Conservation (phyloP, 1,139 yeast species). For the Yamadazyma dushanensis region DNA sequence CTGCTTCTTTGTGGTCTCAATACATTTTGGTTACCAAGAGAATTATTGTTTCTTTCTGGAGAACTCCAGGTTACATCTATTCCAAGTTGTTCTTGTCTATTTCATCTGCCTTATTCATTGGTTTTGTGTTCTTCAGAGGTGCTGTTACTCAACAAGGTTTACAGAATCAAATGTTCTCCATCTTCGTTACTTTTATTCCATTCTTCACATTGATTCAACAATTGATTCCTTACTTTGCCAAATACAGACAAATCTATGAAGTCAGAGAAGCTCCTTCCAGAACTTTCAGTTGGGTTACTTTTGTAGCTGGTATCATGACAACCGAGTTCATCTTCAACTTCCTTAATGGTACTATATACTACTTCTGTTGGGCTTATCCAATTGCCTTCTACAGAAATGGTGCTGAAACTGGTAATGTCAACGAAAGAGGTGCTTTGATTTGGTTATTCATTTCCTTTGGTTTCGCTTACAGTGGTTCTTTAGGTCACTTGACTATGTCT, state of each 20-base stretch:
- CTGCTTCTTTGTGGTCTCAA: conserved; percentile 29
- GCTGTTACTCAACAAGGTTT: conserved; percentile 56
- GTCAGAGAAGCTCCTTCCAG: conserved; percentile 80
- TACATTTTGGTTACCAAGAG: conserved; percentile 23
- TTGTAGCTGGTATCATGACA: conserved; percentile 34
- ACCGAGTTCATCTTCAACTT: conserved; percentile 37
- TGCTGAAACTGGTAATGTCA: conserved; percentile 25
- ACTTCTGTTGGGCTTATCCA: conserved; percentile 45
- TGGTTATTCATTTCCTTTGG: conserved; percentile 59
- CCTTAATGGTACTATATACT: conserved; percentile 32
- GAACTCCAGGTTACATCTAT: conserved; percentile 41
- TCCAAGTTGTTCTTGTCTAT: conserved; percentile 38
- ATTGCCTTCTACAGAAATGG: conserved; percentile 37
- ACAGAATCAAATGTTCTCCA: conserved; percentile 64
- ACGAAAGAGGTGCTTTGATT: conserved; percentile 60
- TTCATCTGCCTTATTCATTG: conserved; percentile 43
- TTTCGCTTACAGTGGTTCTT: conserved; percentile 48
- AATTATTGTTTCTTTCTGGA: conserved; percentile 39
- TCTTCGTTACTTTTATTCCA: conserved; percentile 65
- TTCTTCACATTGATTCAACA: conserved; percentile 68
- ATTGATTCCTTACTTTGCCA: conserved; percentile 66
- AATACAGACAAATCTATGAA: conserved; percentile 77
- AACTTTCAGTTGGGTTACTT: conserved; percentile 50
- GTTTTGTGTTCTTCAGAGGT: conserved; percentile 58
- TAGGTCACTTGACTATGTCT: conserved; percentile 65